Percentiles rank a stretch among this genome's conserved stretches.
Conservation (phyloP, 805 yeast species). For the Kazachstania martiniae region DNA sequence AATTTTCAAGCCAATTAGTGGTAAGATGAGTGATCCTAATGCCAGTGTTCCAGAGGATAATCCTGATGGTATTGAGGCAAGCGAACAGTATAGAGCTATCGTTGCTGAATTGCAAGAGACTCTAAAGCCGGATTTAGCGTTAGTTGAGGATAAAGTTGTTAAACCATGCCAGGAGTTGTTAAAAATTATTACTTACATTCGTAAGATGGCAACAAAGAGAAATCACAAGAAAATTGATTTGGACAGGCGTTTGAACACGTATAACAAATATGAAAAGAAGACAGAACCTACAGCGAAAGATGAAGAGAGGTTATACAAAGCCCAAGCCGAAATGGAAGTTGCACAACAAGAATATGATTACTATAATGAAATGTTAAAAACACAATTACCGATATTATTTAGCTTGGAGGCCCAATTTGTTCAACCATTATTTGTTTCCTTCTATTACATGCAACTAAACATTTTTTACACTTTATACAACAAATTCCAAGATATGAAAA, state of each 20-base stretch:
- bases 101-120: constrained; percentile 79
- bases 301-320: constrained; percentile 80
- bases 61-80: constrained; percentile 92
- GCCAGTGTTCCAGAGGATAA: constrained; percentile 82
- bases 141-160: constrained; percentile 82
- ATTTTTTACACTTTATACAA: constrained; percentile 87
- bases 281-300: constrained; percentile 79
- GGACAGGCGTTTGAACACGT: constrained; percentile 67
- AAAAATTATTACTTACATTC: constrained; percentile 65
- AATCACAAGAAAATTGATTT: constrained; percentile 91
- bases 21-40: constrained; percentile 83
- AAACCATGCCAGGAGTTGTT: constrained; percentile 87
- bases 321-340: constrained; percentile 78
- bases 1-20: constrained; percentile 91
- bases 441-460: constrained; percentile 96
- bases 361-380: constrained; percentile 88
- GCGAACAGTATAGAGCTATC: constrained; percentile 81
- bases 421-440: constrained; percentile 84
- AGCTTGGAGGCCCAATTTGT: constrained; percentile 85
- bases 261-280: constrained; percentile 67
- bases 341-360: constrained; percentile 95
- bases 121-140: constrained; percentile 83
- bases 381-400: constrained; percentile 80
- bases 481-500: constrained; percentile 91
- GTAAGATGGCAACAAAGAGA: constrained; percentile 92